Conservation (phyloP, 305 asterid genomes). For the Solanum chacoense region DNA sequence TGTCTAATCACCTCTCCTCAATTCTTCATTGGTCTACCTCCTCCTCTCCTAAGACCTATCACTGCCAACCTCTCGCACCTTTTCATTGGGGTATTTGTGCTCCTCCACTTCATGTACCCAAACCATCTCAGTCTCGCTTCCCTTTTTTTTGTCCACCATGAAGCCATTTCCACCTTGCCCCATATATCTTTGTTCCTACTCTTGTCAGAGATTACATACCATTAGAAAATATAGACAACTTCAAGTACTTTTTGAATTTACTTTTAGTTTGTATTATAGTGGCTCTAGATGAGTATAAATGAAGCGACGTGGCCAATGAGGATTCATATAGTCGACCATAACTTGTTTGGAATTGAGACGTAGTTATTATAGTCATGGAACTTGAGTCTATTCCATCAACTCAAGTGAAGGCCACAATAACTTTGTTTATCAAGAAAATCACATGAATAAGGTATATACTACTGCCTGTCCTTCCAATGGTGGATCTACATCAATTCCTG, state of each 20-base stretch:
- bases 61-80: background rate
- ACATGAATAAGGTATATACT: background rate
- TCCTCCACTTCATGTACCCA: background rate
- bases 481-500: background rate
- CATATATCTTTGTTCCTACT: background rate
- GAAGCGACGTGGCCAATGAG: background rate
- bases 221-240: background rate
- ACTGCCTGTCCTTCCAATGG: background rate
- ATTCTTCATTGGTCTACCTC: background rate
- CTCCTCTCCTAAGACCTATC: background rate
- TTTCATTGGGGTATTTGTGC: background rate
- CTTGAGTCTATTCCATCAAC: background rate
- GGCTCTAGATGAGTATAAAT: background rate
- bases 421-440: background rate
- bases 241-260: background rate
- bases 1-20: background rate
- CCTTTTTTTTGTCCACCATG: background rate
- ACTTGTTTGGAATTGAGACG: background rate
- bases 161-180: background rate
- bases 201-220: background rate
- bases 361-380: background rate
- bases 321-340: background rate
- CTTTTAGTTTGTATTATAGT: too few species aligned
- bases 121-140: background rate
- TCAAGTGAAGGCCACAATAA: background rate